Percentiles rank a stretch among this genome's conserved stretches.
phyloP scores from a whole-genome alignment of 345 rosid species.

The Mercurialis annua region DNA sequence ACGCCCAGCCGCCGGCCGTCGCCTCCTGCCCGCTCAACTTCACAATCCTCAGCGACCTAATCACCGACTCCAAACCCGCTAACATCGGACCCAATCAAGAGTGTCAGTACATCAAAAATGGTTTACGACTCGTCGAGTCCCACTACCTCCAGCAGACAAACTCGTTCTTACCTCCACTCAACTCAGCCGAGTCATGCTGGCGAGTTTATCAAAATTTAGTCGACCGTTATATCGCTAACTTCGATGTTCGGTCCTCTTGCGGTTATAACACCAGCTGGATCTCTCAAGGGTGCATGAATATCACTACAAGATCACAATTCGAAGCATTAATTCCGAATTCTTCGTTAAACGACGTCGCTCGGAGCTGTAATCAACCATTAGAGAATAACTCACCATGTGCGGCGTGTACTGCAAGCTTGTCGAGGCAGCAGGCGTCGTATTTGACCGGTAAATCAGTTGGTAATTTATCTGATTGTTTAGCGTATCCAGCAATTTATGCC shows the following conservation, averaged over 20 bases:
- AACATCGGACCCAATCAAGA: slow-evolving; percentile 15
- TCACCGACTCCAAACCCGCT: slow-evolving; percentile 15
- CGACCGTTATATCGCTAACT: slow-evolving; percentile 30
- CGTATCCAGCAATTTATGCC: slow-evolving; percentile 61
- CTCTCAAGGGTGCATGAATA: slow-evolving; percentile 69
- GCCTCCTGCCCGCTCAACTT: slow-evolving; percentile 72
- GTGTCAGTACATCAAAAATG: slow-evolving; percentile 62
- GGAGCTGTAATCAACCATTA: slow-evolving; percentile 62
- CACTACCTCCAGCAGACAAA: slow-evolving; percentile 49
- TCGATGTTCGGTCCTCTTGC: slow-evolving; percentile 54
- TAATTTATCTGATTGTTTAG: slow-evolving; percentile 63
- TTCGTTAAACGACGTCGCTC: slow-evolving; percentile 23
- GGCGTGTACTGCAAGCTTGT: slow-evolving; percentile 52
- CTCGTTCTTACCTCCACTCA: slow-evolving; percentile 56
- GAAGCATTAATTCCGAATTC: slow-evolving; percentile 41
- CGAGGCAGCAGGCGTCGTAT: slow-evolving; percentile 40
- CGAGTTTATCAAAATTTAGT: slow-evolving; percentile 41
- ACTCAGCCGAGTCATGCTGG: slow-evolving; percentile 73
- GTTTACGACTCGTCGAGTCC: slow-evolving; percentile 73
- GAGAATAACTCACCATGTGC: slow-evolving; percentile 72
- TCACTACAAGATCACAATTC: slow-evolving; percentile 57
- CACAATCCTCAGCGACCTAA: slow-evolving; percentile 37
- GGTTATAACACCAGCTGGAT: slow-evolving; percentile 77
- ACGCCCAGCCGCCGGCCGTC: slow-evolving; percentile 26
- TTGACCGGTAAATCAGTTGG: slow-evolving; percentile 49